Evolutionary conservation across 352 stramenopile genomes (phyloP), one percentile per base, ranked within the genome.

Genomic region (Lagenidium sp.): DNA sequence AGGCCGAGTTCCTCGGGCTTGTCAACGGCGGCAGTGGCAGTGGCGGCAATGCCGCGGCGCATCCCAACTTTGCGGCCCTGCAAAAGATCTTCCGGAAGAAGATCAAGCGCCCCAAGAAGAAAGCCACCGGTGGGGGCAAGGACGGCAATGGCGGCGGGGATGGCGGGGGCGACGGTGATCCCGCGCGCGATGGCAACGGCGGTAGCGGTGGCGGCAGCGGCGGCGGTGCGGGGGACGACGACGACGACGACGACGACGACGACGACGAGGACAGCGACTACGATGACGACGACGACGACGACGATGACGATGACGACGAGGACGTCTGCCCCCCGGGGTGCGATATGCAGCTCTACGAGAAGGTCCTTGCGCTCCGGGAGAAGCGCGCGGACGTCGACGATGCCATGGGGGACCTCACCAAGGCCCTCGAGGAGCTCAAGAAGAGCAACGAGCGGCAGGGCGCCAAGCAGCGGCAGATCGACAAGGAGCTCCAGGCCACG

Each of bases 61-160:
- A 94, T 31, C 65, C 77, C 15, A 85, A 68, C 39, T 78, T 86
- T 41, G 50, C 64, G 10, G 65, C 62, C 28, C 53, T 97, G 20
- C 73, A 92, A 25, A 95, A 95, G 63, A 84, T 97, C 22, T 97
- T 95, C 55, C 83, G 80, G 41, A 82, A 88, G 40, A 95, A 95
- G 42, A 86, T 97, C 43, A 97, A 97, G 47, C 65, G 90, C 6
- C 50, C 65, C 2, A 97, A 97, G 65, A 92, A 93, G 55, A 76
- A 81, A 31, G 50, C 45, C 3, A n/a, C 20, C 3, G 39, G 24
- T 0, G 39, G 28, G 28, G 28, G 26, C 10, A 64, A 75, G 22
- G 56, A 58, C 20, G 61, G 56, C 3, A 72, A 70, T 19, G 65
- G 73, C 10, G 51, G 57, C 7, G 44, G 41, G 24, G 63, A 63